Conservation (phyloP, 306 rosid species). For the Pyrus bretschneideri region DNA sequence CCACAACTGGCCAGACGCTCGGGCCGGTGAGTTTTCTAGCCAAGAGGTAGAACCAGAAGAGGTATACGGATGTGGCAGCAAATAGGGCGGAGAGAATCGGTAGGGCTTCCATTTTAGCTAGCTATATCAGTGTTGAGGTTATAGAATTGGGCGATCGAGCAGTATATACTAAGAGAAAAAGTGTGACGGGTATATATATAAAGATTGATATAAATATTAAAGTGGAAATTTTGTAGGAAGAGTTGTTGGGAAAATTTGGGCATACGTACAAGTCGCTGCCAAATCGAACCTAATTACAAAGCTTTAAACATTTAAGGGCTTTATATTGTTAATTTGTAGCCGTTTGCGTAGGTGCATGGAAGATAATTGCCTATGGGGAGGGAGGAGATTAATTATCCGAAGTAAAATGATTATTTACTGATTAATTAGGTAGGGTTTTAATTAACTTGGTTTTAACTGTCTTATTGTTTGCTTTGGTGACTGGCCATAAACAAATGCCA, state of each 20-base stretch:
- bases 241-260: conserved; percentile 56
- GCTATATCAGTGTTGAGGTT: not conserved
- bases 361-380: not conserved
- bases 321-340: not conserved
- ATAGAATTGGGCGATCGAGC: not conserved
- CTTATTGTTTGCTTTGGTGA: not conserved
- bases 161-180: not conserved
- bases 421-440: not conserved
- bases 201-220: not conserved
- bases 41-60: conserved; percentile 55
- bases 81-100: conserved; percentile 28
- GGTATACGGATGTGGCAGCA: conserved; percentile 31
- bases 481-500: not conserved
- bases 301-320: not conserved
- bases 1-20: conserved; percentile 53
- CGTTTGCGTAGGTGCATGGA: not conserved
- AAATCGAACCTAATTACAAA: conserved; percentile 18
- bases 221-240: conserved; percentile 34
- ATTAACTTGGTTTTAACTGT: not conserved
- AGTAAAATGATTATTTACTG: not conserved
- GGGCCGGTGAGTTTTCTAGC: conserved; percentile 68
- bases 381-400: not conserved
- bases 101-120: conserved; percentile 34
- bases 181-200: conserved; percentile 7
- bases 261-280: conserved; percentile 3